Conservation (phyloP, 1,139 yeast genomes). For the Protomyces macrosporus region DNA sequence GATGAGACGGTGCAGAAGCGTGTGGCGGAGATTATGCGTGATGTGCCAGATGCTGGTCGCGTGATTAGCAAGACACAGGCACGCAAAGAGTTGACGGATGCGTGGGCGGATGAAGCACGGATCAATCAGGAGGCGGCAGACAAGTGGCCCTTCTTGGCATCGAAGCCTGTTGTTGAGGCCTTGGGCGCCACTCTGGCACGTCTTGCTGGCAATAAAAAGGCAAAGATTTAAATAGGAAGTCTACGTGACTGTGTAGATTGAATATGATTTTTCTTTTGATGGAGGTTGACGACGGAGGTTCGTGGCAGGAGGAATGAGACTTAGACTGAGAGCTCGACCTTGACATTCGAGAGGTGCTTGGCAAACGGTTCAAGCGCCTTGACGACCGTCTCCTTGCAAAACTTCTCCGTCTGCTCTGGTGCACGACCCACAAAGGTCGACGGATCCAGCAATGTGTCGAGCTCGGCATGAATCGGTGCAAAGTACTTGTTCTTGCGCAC, state of each 20-base stretch:
- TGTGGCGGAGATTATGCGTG: slow-evolving; percentile 5
- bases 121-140: slow-evolving; percentile 9
- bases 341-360: slow-evolving; percentile 55
- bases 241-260: background rate
- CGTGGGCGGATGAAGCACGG: slow-evolving; percentile 14
- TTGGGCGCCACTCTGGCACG: slow-evolving; percentile 19
- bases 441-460: slow-evolving; percentile 79
- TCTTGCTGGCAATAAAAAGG: slow-evolving; percentile 9
- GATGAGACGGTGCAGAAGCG: slow-evolving; percentile 7
- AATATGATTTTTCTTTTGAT: too few relatives aligned
- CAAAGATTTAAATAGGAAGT: background rate
- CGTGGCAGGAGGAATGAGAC: too few relatives aligned
- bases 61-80: slow-evolving; percentile 11
- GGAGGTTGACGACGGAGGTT: too few relatives aligned
- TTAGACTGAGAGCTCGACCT: slow-evolving; percentile 57
- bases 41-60: slow-evolving; percentile 22
- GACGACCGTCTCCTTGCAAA: slow-evolving; percentile 76
- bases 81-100: slow-evolving; percentile 2
- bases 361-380: slow-evolving; percentile 71
- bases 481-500: slow-evolving; percentile 74
- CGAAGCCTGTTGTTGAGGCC: slow-evolving; percentile 20
- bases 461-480: slow-evolving; percentile 79
- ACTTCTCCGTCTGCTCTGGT: slow-evolving; percentile 94
- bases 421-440: slow-evolving; percentile 97
- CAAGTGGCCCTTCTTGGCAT: slow-evolving; percentile 21